Base-by-base conservation (phyloP, 1,284 basidiomycete species). In the Cryptococcus maquisensis region DNA sequence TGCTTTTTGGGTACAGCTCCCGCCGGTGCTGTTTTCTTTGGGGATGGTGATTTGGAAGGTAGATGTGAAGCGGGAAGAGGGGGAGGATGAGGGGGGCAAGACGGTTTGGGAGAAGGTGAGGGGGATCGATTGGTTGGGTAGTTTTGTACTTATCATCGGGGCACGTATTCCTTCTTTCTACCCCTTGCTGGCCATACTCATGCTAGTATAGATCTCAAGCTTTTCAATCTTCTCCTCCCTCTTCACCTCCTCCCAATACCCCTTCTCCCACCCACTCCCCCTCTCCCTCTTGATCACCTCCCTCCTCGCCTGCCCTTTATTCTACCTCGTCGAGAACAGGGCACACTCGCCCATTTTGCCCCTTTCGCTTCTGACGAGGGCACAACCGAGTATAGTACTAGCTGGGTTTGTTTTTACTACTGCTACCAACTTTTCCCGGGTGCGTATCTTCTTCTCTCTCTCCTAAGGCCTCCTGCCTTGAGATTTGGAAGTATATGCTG, bases 61-160 rank as follows among this genome's bases (percentile, higher is more conserved):
- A 7, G 56, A 67, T 49, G 60, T 70, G 9, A 52, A 51, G 23
- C 45, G 51, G 20, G 55, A 52, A 20, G 45, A 47, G 21, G 53
- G 53, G 1, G 57, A 59, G 23, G 53, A 52, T 49, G 38, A 35
- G 5, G 56, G 56, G 10, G 60, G 59, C 16, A 24, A 47, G 41
- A 62, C 59, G 3, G 54, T 54, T 32, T 64, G 56, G 59, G 55
- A 65, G 26, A 63, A 63, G 53, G 35, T 70, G 10, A 61, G 55
- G 48, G 28, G 57, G 20, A 65, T 71, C 35, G 68, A 71, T 50
- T 71, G 68, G 68, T 37, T 53, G 1, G 68, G 68, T 4, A 57
- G 56, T 32, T 18, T 59, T 13, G 36, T 57, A 24, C 54, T 70
- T 18, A 53, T 70, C 43, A 45, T 63, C 15, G 55, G 59, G 32